Base-by-base conservation (phyloP, 163 green algal genomes). In the Prototheca wickerhamii region DNA sequence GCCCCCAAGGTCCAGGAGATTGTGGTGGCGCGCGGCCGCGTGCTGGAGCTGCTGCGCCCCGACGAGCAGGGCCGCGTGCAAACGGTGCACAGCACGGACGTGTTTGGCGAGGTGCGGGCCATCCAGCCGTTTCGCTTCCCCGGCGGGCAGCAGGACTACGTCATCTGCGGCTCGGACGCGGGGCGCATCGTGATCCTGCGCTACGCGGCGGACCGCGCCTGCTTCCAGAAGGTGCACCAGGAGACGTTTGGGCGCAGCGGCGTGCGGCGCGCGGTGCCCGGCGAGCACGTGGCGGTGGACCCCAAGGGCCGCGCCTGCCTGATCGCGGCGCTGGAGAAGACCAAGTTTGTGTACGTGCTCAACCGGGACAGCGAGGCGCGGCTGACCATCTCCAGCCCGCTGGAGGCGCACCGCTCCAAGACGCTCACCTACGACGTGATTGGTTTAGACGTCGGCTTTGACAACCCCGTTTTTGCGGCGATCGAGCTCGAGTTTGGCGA, bases 291-390 rank as follows among this genome's bases (percentile, higher is more conserved):
- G n/a, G 86, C 87, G 2, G 65, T 68, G 20, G 86, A 94, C 71
- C 87, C 89, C 46, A 90, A 86, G 59, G 89, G 89, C 29, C 74
- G 89, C 28, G 89, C 88, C 29, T 95, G 80, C 75, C 91, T 98
- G 83, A 86, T 98, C 49, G 90, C 68, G 2, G 89, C 90, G 0
- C 58, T 91, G 10, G 93, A 99, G 75, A 98, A 97, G 84, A 83
- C 95, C 76, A 98, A 98, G 80, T 90, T 96, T 63, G 91, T 98
- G 43, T 99, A 99, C 74, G 89, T 98, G 29, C 77, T 99, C 10
- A 98, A 98, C 77, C 66, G 93, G 7, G 93, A 98, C 78, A 81
- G 71, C n/a, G 82, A 86, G n/a, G 89, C 90, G 26, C 93, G 93
- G 52, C 78, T 98, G 29, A 99, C 93, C 26, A 99, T 99, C 66